Evolutionary conservation across 352 stramenopile genomes (phyloP), one percentile per base, ranked within the genome.

Genomic region (Peronospora belbahrii): DNA sequence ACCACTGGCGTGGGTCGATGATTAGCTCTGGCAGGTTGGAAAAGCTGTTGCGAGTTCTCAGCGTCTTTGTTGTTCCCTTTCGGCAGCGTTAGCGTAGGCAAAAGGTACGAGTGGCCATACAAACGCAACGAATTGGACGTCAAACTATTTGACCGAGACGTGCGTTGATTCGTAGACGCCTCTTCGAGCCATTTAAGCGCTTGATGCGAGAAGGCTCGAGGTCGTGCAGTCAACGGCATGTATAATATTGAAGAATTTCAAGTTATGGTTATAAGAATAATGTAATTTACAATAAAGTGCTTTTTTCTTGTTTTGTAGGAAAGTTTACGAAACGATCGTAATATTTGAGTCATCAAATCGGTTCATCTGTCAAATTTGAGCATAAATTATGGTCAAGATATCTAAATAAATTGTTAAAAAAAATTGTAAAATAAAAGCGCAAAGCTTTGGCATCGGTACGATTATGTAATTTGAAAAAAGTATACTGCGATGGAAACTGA

Each of bases 51-150:
- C 31, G 57, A 52, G 39, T 62, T 38, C 22, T 61, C 54, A 2
- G 40, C 39, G 13, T 58, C 60, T 28, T 68, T 65, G 20, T 19
- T 24, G 5, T 51, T 54, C 6, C 41, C 53, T 42, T 67, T 74
- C 22, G 62, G 44, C 45, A 89, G 56, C 43, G 68, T 83, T 35
- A 86, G 49, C 41, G 77, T 89, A 39, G 74, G 77, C 44, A 89
- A 52, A 22, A 89, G 62, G 50, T 87, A 89, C 54, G 70, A 83
- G 19, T 73, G 70, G 5, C 77, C 77, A 22, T 85, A 62, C 4
- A 88, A 57, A 49, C 82, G 67, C 20, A 71, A 58, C 19, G 58
- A 45, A 17, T 65, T 58, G 19, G 63, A 48, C 2, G 48, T 46
- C 25, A 54, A 42, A 5, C 36, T 22, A 11, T 62, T 63, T 15